Evolutionary conservation across 163 green algal species (phyloP), one percentile per base, ranked within the genome.

Genomic region (Chlamydomonas reinhardtii): DNA sequence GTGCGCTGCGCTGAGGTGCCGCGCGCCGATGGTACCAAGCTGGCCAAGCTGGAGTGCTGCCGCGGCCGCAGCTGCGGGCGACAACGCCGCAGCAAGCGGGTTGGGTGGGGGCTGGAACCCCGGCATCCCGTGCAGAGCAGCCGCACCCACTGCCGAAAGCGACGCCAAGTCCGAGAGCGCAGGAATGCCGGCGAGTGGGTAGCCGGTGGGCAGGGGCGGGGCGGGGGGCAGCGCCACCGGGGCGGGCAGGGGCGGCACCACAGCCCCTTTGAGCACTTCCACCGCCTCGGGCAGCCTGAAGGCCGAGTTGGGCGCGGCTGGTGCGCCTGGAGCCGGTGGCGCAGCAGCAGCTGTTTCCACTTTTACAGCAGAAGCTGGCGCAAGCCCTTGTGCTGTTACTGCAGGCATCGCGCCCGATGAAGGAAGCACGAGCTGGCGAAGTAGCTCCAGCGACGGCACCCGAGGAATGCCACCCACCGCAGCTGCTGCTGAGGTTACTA

Each of bases 391-490:
- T 19, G 31, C 77, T 9, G 80, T 72, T 27, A 71, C 48, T 54
- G 56, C 25, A 8, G 80, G 34, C 15, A 32, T 22, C 75, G 80
- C 48, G 48, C 48, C 19, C 48, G 48, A 56, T 56, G 48, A 56
- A 56, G 48, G 48, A 56, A 56, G 79, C 54, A 94, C 88, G 29
- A 95, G 90, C 76, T 94, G 91, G 31, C 90, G 68, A 35, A 96
- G 54, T n/a, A 96, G 88, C 62, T 95, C 93, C 29, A 96, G 76
- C 0, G 91, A 94, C 9, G 92, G 90, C n/a, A 96, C 93, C 11
- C 93, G 76, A 32, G 93, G 93, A 71, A 96, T 94, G 68, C 91
- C 91, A 35, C 84, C 76, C 17, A 73, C 76, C 56, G 65, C 78
- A 24, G 68, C 79, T 20, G 68, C 79, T 70, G 56, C 80, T 74